phyloP scores from a whole-genome alignment of 805 yeast genomes.

The Naumovozyma baii region DNA sequence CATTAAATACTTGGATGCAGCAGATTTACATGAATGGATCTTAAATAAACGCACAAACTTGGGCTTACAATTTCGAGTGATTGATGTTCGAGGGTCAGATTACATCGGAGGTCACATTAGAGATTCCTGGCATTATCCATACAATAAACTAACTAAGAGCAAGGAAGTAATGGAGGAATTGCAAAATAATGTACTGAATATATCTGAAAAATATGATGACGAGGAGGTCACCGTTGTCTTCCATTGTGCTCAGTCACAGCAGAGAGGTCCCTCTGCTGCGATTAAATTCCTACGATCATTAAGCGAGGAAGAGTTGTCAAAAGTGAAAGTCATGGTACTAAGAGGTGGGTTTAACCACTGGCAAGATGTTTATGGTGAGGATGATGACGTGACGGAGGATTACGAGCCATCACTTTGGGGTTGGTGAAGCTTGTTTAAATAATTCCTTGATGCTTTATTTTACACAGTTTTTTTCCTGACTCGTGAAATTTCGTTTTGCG shows the following conservation, averaged over 20 bases:
- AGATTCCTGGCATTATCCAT: constrained; percentile 22
- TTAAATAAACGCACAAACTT: constrained; percentile 13
- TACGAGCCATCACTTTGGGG: constrained; percentile 40
- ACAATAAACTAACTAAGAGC: constrained; percentile 36
- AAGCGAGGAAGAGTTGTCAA: constrained; percentile 20
- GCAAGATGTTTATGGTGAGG: constrained; percentile 70
- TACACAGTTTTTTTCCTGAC: neutral
- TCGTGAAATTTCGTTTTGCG: neutral
- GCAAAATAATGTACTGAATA: constrained; percentile 8
- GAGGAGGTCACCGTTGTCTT: constrained; percentile 42
- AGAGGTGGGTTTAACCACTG: constrained; percentile 80
- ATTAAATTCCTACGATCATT: constrained; percentile 40
- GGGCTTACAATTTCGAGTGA: constrained; percentile 32
- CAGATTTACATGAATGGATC: constrained; percentile 21
- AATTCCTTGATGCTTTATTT: neutral
- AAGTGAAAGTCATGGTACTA: constrained; percentile 55
- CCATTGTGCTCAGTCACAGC: constrained; percentile 88
- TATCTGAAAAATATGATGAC: neutral
- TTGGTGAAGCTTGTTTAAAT: constrained; percentile 6
- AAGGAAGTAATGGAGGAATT: constrained; percentile 50
- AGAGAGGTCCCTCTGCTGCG: constrained; percentile 84
- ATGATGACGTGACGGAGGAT: constrained; percentile 50
- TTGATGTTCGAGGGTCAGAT: constrained; percentile 85
- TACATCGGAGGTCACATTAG: constrained; percentile 49
- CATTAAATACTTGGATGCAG: constrained; percentile 21